These are phyloP conservation scores for Colletotrichum filicis DNA, from an alignment of 2,329 filamentous ascomycete species.

Conservation along the genomic window DNA sequence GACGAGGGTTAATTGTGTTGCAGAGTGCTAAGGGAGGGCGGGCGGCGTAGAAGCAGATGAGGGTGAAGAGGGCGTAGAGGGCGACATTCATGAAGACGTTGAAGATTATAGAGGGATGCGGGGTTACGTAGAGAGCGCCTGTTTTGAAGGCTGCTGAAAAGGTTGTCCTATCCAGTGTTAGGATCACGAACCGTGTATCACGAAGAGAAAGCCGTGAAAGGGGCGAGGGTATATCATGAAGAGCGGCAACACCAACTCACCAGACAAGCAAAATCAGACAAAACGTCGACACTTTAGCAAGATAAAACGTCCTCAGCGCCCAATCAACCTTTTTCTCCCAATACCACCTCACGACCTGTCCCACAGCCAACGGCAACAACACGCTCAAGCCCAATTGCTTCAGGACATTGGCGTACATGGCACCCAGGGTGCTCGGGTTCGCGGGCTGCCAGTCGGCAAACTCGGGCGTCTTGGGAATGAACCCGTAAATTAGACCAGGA, in stretches of 20 bases:
- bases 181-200: background rate
- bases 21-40: conserved; percentile 52
- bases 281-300: conserved; percentile 60
- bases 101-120: conserved; percentile 71
- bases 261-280: conserved; percentile 61
- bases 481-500: conserved; percentile 71
- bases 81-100: conserved; percentile 75
- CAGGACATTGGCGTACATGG: conserved; percentile 74
- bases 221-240: too few relatives aligned
- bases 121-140: conserved; percentile 67
- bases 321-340: conserved; percentile 63
- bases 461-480: conserved; percentile 62
- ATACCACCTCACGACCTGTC: conserved; percentile 67
- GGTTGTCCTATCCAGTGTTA: conserved; percentile 63
- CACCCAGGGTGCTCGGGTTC: conserved; percentile 61
- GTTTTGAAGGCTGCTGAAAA: conserved; percentile 75
- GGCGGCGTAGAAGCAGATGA: conserved; percentile 66
- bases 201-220: background rate
- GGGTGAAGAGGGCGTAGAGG: conserved; percentile 71
- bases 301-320: conserved; percentile 63
- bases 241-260: conserved; percentile 42
- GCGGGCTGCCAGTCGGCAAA: conserved; percentile 68
- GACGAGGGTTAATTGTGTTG: conserved; percentile 44
- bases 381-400: conserved; percentile 76
- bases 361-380: conserved; percentile 70